Evolutionary conservation across 228 moss, liverwort and hornwort species (phyloP), one percentile per base, ranked within the genome.

Genomic region (Sphagnum magellanicum): DNA sequence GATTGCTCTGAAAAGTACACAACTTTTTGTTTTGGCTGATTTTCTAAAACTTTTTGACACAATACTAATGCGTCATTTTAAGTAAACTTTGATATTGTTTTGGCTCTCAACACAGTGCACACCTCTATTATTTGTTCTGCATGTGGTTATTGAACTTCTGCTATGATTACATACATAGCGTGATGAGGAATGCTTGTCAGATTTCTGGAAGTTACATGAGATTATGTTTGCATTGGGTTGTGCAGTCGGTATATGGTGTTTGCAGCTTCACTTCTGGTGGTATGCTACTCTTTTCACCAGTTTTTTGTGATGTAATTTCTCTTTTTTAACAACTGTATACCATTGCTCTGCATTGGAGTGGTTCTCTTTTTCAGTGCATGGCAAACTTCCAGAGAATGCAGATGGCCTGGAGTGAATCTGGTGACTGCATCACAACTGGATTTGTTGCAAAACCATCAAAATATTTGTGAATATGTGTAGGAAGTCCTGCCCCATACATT

Each of bases 181-280:
- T 8, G 55, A 8, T 8, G 12, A 55, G 12, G 1, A 55, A 55
- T 55, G 8, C 55, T 8, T 8, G 55, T 55, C 12, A 55, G 8
- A 12, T 12, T 55, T 55, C 55, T 32, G 32, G 32, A 32, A 32
- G 12, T 8, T 55, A 8, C 55, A 67, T 49, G 70, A 51, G 17
- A 51, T 71, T 59, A 64, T 48, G 32, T 57, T 64, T 62, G 53
- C 50, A 49, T 50, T 46, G 58, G 65, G 59, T 74, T 73, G 65
- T 72, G 81, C 88, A 94, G 94, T 75, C 74, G 59, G 74, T 77
- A 71, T 74, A 81, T 63, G 68, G 76, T 74, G 78, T 76, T 68
- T 88, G 91, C 72, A 77, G 74, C 62, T 90, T 81, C 76, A 79
- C 88, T 16, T 87, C 94, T 74, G 81, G 72, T 69, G 94, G 91